These are phyloP conservation scores for Lactarius sanguifluus DNA, from an alignment of 768 basidiomycete genomes.

Conservation along the genomic window DNA sequence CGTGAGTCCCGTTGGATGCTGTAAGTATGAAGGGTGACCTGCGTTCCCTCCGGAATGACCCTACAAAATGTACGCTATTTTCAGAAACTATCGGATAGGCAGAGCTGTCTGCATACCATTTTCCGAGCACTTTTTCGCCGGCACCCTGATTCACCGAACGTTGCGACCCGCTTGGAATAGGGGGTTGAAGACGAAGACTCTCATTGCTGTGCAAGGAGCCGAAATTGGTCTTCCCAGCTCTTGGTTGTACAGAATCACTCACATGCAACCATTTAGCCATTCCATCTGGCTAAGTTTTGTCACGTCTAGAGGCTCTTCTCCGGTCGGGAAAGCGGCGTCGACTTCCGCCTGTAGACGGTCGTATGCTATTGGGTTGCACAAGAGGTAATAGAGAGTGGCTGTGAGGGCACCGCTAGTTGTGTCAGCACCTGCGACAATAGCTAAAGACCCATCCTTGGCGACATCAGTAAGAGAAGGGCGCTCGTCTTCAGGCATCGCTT, in stretches of 20 bases:
- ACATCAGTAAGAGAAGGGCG: conserved; percentile 22
- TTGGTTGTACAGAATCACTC: not conserved
- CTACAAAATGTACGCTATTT: not conserved
- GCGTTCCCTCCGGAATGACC: conserved; percentile 9
- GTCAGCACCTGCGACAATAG: conserved; percentile 44
- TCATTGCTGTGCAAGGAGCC: not conserved
- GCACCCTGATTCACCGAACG: not conserved
- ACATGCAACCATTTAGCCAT: conserved; percentile 20
- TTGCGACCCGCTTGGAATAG: conserved; percentile 13
- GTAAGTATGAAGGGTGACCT: conserved; percentile 3
- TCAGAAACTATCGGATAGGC: not conserved
- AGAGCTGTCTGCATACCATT: not conserved
- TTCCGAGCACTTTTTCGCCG: conserved; percentile 1
- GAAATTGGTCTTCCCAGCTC: not conserved
- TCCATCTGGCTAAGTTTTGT: not conserved
- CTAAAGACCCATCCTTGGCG: conserved; percentile 39
- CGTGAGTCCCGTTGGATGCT: conserved; percentile 13
- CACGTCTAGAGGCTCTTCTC: conserved; percentile 9
- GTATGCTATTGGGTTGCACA: conserved; percentile 34
- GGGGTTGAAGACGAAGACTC: conserved; percentile 7
- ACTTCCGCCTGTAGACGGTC: conserved; percentile 8
- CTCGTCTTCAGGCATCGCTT: not conserved
- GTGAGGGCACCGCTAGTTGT: conserved; percentile 40
- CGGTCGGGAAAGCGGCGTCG: not conserved
- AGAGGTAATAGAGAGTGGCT: conserved; percentile 38